A percentile compares a stretch with the other conserved stretches of the same genome.
Conservation (phyloP, 306 rosid species). For the Glycine tomentella region DNA sequence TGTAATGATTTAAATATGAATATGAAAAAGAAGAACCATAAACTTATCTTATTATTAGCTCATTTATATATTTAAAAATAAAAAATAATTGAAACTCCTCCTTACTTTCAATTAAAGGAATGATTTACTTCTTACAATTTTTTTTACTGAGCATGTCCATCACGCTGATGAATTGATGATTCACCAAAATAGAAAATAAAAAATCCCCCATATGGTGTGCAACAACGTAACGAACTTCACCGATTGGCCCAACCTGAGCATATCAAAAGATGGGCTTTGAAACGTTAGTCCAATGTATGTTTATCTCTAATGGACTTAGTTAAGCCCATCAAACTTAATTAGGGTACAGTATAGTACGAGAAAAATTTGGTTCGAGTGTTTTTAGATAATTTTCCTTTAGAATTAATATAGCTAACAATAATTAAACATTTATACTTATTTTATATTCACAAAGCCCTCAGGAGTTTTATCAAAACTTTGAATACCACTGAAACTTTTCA, state of each 20-base stretch:
- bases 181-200: neutral
- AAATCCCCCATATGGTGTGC: too few relatives aligned
- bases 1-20: neutral
- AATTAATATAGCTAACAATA: neutral
- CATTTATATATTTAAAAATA: neutral
- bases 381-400: too few relatives aligned
- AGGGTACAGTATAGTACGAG: too few relatives aligned
- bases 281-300: neutral
- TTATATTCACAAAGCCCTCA: neutral
- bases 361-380: too few relatives aligned
- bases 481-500: neutral
- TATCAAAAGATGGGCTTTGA: neutral
- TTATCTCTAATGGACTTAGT: neutral
- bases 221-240: neutral
- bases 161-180: neutral
- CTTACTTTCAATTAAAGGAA: neutral
- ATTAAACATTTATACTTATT: too few relatives aligned
- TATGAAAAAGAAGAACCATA: neutral
- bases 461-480: too few relatives aligned
- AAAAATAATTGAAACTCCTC: neutral
- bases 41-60: neutral
- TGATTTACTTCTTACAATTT: neutral
- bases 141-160: neutral
- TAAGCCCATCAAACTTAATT: neutral
- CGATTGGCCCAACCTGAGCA: neutral